Evolutionary conservation across 345 rosid genomes (phyloP), one percentile per base, ranked within the genome.

Genomic region (Microthlaspi erraticum): DNA sequence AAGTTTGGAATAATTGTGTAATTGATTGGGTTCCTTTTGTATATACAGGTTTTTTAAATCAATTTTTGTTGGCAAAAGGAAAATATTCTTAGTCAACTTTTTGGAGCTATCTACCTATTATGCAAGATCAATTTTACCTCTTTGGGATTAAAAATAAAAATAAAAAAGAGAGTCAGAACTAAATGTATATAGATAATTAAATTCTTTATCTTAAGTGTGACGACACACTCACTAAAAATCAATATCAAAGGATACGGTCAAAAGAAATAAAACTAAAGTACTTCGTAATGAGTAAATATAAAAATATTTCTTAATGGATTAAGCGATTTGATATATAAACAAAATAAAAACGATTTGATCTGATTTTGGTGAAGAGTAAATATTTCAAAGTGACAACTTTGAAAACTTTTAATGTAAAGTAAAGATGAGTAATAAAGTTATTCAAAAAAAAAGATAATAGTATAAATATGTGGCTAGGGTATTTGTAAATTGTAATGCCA

Each of bases 1-100:
- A 57, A 73, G 60, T 49, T 73, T 66, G 39, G 54, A 66, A 73
- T 51, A 73, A 41, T 66, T 8, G 20, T 58, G 46, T 65, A 37
- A 57, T 29, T 19, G 13, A 45, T 11, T 64, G 42, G 39, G 34
- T 64, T 45, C 41, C 26, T 45, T 54, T 38, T 58, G 65, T 36
- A 55, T 45, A 37, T 73, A 56, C 66, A 26, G 32, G 51, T 23
- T 55, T 55, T 64, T 2, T 0, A 20, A 45, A 38, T 60, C 32
- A 43, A 34, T 54, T 8, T 7, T 36, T 34, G 32, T 36, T 37
- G 54, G 16, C 2, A 20, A 8, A 19, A 43, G 4, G 23, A 39
- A 14, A 6, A 2, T 43, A 29, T 43, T 44, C n/a, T 3, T 2
- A 1, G 64, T 44, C 42, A 36, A n/a, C 2, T 34, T 33, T 68